Evolutionary conservation across 352 stramenopile species (phyloP), one percentile per base, ranked within the genome.

Genomic region (Pythium dissimile): DNA sequence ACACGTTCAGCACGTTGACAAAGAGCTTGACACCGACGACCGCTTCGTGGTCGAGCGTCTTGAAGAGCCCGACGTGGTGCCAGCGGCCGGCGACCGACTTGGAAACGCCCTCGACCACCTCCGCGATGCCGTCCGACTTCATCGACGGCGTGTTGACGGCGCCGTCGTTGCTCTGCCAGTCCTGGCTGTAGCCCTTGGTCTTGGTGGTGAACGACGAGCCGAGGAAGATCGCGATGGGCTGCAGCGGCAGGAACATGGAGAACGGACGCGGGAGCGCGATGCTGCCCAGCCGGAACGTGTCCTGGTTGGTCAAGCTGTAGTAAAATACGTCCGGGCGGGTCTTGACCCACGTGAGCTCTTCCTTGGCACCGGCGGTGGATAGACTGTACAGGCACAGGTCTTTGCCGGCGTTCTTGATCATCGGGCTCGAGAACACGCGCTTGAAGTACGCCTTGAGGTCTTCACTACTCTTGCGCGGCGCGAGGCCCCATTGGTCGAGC

Each of bases 311-410:
- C 47, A 66, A 56, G 35, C 52, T 69, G 62, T 69, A 76, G 64
- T 76, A 76, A 49, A 60, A 76, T 18, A 76, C 37, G 42, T 63
- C 49, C 1, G 68, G 52, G 23, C 49, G 57, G 20, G 59, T 71
- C 51, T 67, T 67, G 44, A 77, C 57, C 69, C 69, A 77, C 31
- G 31, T 59, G 52, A 67, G 66, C 12, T 75, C 66, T 35, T 72
- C 62, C 5, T 26, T 32, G 20, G 62, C 63, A 9, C 68, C 68
- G 15, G 30, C 24, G 2, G 54, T 67, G n/a, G 68, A 71, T 16
- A 73, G 30, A 35, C 59, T 65, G 56, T 71, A 68, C 11, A 70
- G 26, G 15, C 51, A 70, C 16, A 66, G 46, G 21, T 75, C 68
- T 23, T 71, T 62, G 55, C 44, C 43, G 27, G 46, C 44, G 12